Base-by-base conservation (phyloP, 2,329 filamentous ascomycete genomes). In the Ophiostoma montium region DNA sequence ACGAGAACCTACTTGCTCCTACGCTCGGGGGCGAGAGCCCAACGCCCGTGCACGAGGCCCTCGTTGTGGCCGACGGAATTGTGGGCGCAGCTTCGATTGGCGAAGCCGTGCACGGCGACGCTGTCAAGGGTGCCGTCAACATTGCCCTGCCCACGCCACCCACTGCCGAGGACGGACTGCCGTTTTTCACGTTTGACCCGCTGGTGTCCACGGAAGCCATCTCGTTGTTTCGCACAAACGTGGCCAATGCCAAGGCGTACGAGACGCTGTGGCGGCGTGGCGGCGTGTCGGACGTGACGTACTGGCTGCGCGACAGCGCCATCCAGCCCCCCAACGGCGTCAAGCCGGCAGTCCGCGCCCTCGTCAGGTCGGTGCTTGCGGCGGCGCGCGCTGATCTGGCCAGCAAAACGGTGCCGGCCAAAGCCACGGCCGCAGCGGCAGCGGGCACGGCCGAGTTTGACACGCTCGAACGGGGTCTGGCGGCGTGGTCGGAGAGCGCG, bases 1-100 rank as follows among this genome's bases (percentile, higher is more conserved):
- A 46, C 5, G 31, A 23, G 3, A 27, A 35, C 11, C 32, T 46
- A 10, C 19, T 46, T 10, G 43, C 16, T 3, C 31, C 33, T 12
- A 30, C 71, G 78, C 53, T 74, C 78, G 50, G 79, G 80, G 12
- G 74, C 80, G 15, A 71, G 13, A 71, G 92, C 38, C 78, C 80
- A 7, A 87, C 86, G 41, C 89, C 90, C 0, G 87, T 95, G 1
- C 90, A 96, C 61, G 85, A 82, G 60, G 78, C 82, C 1, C 65
- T 95, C 15, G 58, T 95, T 10, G 74, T 94, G 9, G 80, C 79
- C 0, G 74, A 85, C 45, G 88, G 86, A 0, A 66, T 94, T 2
- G 67, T 76, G 48, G 86, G 84, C 8, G 77, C 83, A 1, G 70
- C 81, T 5, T 68, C 73, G 2, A 56, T 76, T 7, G 62, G 73